Evolutionary conservation across 805 yeast genomes (phyloP).

Genomic region (Starmerella stellata): DNA sequence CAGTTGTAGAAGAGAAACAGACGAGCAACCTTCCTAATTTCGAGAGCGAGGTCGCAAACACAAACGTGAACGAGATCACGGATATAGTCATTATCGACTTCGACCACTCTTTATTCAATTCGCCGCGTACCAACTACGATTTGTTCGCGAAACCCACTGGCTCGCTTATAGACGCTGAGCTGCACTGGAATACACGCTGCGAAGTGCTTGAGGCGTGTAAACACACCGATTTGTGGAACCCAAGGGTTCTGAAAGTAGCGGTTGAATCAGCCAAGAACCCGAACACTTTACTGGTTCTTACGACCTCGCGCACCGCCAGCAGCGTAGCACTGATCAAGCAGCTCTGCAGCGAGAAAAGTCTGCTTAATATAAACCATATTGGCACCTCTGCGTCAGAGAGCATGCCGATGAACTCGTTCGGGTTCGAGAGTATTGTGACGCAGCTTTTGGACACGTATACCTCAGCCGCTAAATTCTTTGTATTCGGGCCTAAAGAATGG

Average conservation of each 20-base stretch:
- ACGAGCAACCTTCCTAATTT: conserved; percentile 8
- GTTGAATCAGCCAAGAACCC: conserved; percentile 1
- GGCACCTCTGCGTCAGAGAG: neutral
- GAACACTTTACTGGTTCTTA: conserved; percentile 9
- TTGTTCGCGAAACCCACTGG: conserved; percentile 9
- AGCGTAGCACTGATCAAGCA: conserved; percentile 4
- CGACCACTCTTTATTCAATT: conserved; percentile 13
- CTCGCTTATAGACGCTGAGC: conserved; percentile 7
- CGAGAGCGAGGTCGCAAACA: conserved; percentile 1
- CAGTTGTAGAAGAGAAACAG: too few relatives aligned
- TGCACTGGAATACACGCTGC: conserved; percentile 6
- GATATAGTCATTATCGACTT: conserved; percentile 16
- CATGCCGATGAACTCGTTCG: neutral
- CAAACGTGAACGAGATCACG: conserved; percentile 1
- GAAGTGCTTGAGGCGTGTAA: conserved; percentile 11
- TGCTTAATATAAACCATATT: conserved; percentile 8
- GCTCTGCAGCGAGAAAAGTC: conserved; percentile 8
- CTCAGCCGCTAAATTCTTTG: conserved; percentile 6
- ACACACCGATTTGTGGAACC: conserved; percentile 11
- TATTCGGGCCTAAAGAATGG: conserved; percentile 10
- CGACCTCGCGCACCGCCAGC: conserved; percentile 10
- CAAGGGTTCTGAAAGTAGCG: conserved; percentile 9
- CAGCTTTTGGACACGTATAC: conserved; percentile 11
- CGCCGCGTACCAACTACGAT: conserved; percentile 9
- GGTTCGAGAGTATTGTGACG: conserved; percentile 8